These are phyloP conservation scores for Lactarius trivialis DNA, from an alignment of 768 basidiomycete species.

Conservation along the genomic window DNA sequence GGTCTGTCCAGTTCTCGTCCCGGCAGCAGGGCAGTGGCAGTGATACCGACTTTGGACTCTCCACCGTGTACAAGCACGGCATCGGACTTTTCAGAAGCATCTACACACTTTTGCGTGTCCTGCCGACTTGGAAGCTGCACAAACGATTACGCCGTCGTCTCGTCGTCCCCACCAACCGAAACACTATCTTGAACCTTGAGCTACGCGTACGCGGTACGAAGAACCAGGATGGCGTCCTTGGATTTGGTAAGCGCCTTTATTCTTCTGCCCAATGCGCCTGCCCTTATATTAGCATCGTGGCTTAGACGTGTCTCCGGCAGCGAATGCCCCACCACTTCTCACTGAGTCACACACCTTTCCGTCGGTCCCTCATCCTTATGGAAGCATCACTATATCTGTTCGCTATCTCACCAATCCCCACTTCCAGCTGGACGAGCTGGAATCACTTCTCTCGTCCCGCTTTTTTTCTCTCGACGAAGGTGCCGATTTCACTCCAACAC, in stretches of 20 bases:
- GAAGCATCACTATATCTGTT: slow-evolving; percentile 52
- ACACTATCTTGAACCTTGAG: slow-evolving; percentile 43
- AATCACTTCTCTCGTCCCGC: slow-evolving; percentile 65
- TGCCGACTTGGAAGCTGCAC: slow-evolving; percentile 71
- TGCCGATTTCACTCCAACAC: slow-evolving; percentile 63
- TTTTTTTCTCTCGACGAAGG: slow-evolving; percentile 66
- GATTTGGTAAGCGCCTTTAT: slow-evolving; percentile 33
- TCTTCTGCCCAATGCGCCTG: slow-evolving; percentile 1
- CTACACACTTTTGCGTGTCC: slow-evolving; percentile 62
- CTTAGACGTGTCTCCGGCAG: slow-evolving; percentile 37
- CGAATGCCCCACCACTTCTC: slow-evolving; percentile 36
- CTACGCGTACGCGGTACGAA: slow-evolving; percentile 36
- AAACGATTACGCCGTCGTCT: slow-evolving; percentile 48
- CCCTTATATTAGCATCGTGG: slow-evolving; percentile 21
- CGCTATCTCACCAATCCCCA: slow-evolving; percentile 61
- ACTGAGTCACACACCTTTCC: slow-evolving; percentile 57
- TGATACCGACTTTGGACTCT: slow-evolving; percentile 49
- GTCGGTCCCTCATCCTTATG: slow-evolving; percentile 60
- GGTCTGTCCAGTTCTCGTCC: slow-evolving; percentile 45
- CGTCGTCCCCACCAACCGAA: slow-evolving; percentile 29
- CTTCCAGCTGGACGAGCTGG: slow-evolving; percentile 71
- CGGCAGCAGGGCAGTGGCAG: slow-evolving; percentile 17
- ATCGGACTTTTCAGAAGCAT: slow-evolving; percentile 77
- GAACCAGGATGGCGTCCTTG: slow-evolving; percentile 28
- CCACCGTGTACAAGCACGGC: slow-evolving; percentile 80